Conservation (phyloP, 1,284 basidiomycete genomes). For the Microbotryum saponariae region DNA sequence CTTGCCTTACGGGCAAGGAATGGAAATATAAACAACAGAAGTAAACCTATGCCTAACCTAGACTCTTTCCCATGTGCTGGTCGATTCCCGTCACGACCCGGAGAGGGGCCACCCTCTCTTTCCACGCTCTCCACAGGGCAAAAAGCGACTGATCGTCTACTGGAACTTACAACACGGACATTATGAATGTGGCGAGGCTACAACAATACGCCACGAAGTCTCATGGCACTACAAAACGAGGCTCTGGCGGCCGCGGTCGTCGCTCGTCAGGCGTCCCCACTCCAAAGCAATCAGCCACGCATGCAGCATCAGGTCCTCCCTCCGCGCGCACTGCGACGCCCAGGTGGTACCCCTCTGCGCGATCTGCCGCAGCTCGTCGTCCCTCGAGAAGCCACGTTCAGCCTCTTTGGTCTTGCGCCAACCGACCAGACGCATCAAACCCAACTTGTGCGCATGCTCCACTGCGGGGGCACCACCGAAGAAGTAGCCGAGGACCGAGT, state of each 20-base stretch:
- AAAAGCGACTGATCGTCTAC: too few species aligned
- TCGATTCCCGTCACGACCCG: too few species aligned
- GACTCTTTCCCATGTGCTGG: too few species aligned
- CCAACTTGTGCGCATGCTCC: not conserved
- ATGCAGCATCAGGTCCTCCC: slow-evolving; percentile 18
- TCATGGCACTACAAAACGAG: too few species aligned
- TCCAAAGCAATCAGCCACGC: slow-evolving; percentile 17
- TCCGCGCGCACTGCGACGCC: slow-evolving; percentile 15
- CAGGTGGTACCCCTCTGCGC: slow-evolving; percentile 12
- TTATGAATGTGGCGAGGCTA: too few species aligned
- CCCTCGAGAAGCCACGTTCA: slow-evolving; percentile 3
- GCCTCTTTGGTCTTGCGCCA: not conserved
- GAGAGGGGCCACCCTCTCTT: too few species aligned
- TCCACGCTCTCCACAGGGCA: too few species aligned
- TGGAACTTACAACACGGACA: too few species aligned
- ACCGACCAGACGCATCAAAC: not conserved
- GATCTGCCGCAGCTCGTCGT: slow-evolving; percentile 10
- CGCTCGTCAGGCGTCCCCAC: slow-evolving; percentile 14
- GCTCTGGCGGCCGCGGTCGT: not conserved
- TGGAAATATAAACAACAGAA: too few species aligned
- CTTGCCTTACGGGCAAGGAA: too few species aligned
- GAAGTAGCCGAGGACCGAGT: slow-evolving; percentile 22
- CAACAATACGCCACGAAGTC: too few species aligned
- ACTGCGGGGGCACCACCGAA: slow-evolving; percentile 4
- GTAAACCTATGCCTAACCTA: too few species aligned